Conservation (phyloP, 805 yeast genomes). For the Myxozyma geophila region DNA sequence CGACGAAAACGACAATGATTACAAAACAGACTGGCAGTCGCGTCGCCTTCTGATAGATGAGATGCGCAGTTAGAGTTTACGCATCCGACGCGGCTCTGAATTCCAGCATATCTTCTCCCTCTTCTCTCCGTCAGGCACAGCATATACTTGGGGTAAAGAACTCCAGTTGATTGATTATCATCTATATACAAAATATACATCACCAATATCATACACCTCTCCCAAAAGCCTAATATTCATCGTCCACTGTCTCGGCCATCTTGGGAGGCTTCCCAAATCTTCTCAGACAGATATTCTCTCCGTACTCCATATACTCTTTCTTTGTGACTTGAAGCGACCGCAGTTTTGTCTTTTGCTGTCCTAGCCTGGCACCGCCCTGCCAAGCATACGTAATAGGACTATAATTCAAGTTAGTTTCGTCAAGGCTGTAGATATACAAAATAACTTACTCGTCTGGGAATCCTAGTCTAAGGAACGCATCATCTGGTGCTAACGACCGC, state of each 20-base stretch:
- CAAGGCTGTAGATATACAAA: neutral
- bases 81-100: neutral
- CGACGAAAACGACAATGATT: neutral
- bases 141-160: no score
- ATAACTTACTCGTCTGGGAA: constrained; percentile 41
- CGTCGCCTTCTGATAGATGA: neutral
- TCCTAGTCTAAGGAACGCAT: constrained; percentile 41
- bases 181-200: neutral
- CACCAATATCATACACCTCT: neutral
- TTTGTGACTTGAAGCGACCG: constrained; percentile 65
- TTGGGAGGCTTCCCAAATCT: constrained; percentile 20
- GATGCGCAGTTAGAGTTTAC: neutral
- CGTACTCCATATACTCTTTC: constrained; percentile 85
- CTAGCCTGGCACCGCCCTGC: constrained; percentile 59
- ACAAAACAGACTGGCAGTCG: neutral
- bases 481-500: constrained; percentile 45
- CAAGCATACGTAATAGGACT: constrained; percentile 57
- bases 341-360: constrained; percentile 45
- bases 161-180: neutral
- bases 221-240: neutral
- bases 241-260: neutral
- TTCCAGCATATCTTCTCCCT: neutral
- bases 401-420: neutral
- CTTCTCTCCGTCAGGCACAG: no score
- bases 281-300: constrained; percentile 44